A percentile compares a stretch with the other conserved stretches of the same genome.
Evolutionary conservation across 306 rosid species (phyloP).

Genomic region (Castanea mollissima): DNA sequence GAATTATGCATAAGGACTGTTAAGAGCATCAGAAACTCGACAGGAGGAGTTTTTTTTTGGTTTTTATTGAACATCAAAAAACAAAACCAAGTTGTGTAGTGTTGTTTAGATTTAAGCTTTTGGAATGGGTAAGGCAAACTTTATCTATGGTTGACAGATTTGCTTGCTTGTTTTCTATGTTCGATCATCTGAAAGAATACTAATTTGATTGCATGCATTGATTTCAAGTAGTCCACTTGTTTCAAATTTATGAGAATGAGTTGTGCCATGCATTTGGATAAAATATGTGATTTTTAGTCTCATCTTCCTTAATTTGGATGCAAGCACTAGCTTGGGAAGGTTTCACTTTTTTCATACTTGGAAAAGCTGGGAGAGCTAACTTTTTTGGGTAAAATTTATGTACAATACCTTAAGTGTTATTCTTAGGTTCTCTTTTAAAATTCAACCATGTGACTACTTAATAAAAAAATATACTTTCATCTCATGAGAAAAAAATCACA

Average conservation of each 20-base stretch:
- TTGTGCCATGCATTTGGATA: too few species aligned
- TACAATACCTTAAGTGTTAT: accelerated
- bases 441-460: too few species aligned
- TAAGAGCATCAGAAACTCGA: background rate
- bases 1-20: constrained; percentile 45
- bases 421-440: too few species aligned
- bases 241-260: background rate
- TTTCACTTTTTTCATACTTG: background rate
- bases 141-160: background rate
- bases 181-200: background rate
- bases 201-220: background rate
- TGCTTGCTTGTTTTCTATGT: background rate
- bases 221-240: background rate
- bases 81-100: background rate
- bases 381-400: background rate
- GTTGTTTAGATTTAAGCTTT: background rate
- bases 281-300: background rate
- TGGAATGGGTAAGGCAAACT: background rate
- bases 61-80: background rate
- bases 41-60: background rate
- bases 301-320: background rate
- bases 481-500: too few species aligned
- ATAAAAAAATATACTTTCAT: too few species aligned
- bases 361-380: background rate
- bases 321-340: background rate